Conservation (phyloP, 306 rosid species). For the Corylus heterophylla region DNA sequence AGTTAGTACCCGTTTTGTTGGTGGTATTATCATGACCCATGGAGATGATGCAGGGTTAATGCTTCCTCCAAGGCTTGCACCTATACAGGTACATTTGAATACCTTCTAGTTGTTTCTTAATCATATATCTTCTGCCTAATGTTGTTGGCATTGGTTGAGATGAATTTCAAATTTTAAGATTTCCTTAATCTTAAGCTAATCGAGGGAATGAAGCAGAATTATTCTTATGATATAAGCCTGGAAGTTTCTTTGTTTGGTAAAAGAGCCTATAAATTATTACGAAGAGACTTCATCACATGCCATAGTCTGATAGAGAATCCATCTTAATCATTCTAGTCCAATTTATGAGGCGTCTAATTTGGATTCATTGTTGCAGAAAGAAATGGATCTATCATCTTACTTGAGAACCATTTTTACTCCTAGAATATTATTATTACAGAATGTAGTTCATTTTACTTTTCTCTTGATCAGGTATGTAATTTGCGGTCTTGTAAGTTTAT, state of each 20-base stretch:
- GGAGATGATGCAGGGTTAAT: constrained; percentile 94
- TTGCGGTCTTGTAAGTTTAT: background rate
- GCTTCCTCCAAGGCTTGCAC: constrained; percentile 96
- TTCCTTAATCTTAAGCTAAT: background rate
- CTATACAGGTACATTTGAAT: constrained; percentile 64
- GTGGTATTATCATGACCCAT: constrained; percentile 96
- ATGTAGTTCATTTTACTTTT: background rate
- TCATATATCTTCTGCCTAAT: background rate
- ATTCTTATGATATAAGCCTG: background rate
- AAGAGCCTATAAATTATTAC: background rate
- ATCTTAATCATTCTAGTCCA: background rate
- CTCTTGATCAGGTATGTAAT: background rate
- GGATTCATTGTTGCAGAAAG: background rate
- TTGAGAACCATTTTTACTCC: background rate
- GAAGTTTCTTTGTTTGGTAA: background rate
- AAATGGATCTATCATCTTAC: background rate
- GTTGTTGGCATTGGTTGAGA: background rate
- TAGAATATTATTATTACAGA: background rate
- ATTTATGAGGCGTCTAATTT: background rate
- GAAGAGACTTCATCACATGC: background rate
- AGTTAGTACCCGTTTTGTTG: constrained; percentile 94
- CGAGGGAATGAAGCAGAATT: background rate
- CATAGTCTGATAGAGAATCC: background rate
- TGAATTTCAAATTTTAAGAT: background rate
- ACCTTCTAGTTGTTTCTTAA: constrained; percentile 11